These are phyloP conservation scores for Trichoderma arundinaceum DNA, from an alignment of 2,329 filamentous ascomycete genomes.

Conservation along the genomic window DNA sequence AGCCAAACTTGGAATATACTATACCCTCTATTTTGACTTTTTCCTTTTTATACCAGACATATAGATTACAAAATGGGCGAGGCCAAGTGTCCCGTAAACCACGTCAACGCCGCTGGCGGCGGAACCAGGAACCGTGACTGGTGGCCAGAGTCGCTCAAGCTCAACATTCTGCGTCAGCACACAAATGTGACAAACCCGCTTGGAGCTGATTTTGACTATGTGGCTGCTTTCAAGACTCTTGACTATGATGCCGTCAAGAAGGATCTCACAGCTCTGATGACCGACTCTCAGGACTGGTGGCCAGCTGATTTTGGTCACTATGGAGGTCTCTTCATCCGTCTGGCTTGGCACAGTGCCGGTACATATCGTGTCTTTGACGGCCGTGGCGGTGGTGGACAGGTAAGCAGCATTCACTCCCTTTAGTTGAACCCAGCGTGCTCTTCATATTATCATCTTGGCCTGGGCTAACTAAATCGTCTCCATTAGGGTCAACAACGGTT, in stretches of 20 bases:
- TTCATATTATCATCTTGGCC: background rate
- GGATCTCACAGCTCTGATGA: slow-evolving; percentile 73
- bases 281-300: slow-evolving; percentile 81
- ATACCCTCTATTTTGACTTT: background rate
- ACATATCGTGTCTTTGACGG: slow-evolving; percentile 72
- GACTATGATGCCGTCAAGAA: slow-evolving; percentile 66
- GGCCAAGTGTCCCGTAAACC: slow-evolving; percentile 43
- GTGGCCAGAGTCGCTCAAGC: slow-evolving; percentile 72
- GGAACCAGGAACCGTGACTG: slow-evolving; percentile 73
- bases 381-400: slow-evolving; percentile 72
- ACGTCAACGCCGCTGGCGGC: slow-evolving; percentile 58
- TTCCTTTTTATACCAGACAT: background rate
- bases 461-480: background rate
- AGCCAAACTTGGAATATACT: background rate
- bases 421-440: background rate
- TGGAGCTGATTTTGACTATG: slow-evolving; percentile 72
- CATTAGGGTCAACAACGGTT: slow-evolving; percentile 67
- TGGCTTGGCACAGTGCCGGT: slow-evolving; percentile 82
- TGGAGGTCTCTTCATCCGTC: slow-evolving; percentile 77
- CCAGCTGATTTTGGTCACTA: slow-evolving; percentile 83
- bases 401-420: slow-evolving; percentile 31
- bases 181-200: slow-evolving; percentile 67
- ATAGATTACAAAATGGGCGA: slow-evolving; percentile 24
- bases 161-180: slow-evolving; percentile 77
- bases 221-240: slow-evolving; percentile 71